Conservation (phyloP, 805 yeast genomes). For the Metschnikowia noctiluminum region DNA sequence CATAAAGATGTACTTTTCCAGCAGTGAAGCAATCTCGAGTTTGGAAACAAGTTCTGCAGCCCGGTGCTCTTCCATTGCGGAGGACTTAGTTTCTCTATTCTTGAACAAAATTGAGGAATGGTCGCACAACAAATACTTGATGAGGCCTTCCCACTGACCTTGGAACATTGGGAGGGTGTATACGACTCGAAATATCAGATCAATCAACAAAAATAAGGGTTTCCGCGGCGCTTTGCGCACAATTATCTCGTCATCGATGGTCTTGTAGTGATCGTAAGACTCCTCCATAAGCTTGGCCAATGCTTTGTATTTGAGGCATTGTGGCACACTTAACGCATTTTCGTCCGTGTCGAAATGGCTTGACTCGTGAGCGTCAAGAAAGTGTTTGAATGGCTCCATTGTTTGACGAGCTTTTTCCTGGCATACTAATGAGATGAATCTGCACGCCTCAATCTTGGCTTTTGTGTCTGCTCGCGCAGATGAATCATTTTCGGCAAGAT, state of each 20-base stretch:
- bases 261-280: slow-evolving; percentile 10
- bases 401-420: slow-evolving; percentile 35
- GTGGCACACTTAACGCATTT: slow-evolving; percentile 19
- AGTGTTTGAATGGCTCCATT: slow-evolving; percentile 31
- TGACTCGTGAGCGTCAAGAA: slow-evolving; percentile 28
- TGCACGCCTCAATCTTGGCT: slow-evolving; percentile 48
- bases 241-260: slow-evolving; percentile 1
- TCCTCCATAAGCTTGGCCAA: slow-evolving; percentile 15
- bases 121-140: slow-evolving; percentile 45
- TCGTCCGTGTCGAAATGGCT: slow-evolving; percentile 23
- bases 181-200: slow-evolving; percentile 29
- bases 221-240: neutral
- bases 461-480: slow-evolving; percentile 18
- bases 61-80: slow-evolving; percentile 16
- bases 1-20: slow-evolving; percentile 27
- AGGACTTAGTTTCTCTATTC: slow-evolving; percentile 9
- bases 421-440: slow-evolving; percentile 47
- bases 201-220: slow-evolving; percentile 4
- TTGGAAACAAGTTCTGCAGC: slow-evolving; percentile 29
- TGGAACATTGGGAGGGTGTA: slow-evolving; percentile 32
- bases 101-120: slow-evolving; percentile 30
- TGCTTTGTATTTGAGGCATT: slow-evolving; percentile 22
- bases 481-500: slow-evolving; percentile 9
- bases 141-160: slow-evolving; percentile 35
- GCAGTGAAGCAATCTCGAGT: slow-evolving; percentile 24